Base-by-base conservation (phyloP, 2,329 filamentous ascomycete species). In the Penicillium sp. region DNA sequence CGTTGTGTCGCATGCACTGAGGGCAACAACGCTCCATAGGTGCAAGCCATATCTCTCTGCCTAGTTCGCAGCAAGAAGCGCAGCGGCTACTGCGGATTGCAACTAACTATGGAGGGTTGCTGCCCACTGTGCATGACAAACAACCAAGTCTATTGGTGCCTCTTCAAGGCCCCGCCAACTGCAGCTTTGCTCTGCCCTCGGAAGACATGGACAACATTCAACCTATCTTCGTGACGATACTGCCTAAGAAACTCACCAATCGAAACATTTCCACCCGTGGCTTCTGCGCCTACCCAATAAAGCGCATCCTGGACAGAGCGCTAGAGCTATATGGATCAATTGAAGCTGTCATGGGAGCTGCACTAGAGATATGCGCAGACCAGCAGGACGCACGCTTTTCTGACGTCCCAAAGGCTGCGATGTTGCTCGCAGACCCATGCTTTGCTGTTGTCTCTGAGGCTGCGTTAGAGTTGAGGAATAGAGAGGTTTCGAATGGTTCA, bases 71-170 rank as follows among this genome's bases (percentile, higher is more conserved):
- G 7, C 42, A 45, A 1, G 14, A 18, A 4, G 39, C 16, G 18
- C 42, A 45, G 2, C 19, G 14, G 4, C n/a, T 22, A 10, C 27
- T 11, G 13, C 19, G 11, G 10, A 45, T 19, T 12, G 33, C 14
- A 3, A 22, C 33, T n/a, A 3, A 22, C 25, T 2, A 38, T 45
- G 33, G 42, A 38, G 16, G 33, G 42, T 10, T 28, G 38, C 27
- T 45, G 42, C 16, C 33, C 38, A n/a, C 25, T 34, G 12, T 45
- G 42, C 10, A 12, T 39, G 16, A 33, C 38, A 28, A 11, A 45
- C 27, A 39, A 39, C 27, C 33, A 30, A 3, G 34, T 27, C 14
- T 45, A 30, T 8, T 45, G 42, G 42, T 45, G 42, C 19, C 42
- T 45, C 13, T 25, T 25, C 16, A 5, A 38, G 3, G 14, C 13